A percentile compares a stretch with the other conserved stretches of the same genome.
Evolutionary conservation across 768 basidiomycete species (phyloP).

Genomic region (Rhodotorula babjevae): DNA sequence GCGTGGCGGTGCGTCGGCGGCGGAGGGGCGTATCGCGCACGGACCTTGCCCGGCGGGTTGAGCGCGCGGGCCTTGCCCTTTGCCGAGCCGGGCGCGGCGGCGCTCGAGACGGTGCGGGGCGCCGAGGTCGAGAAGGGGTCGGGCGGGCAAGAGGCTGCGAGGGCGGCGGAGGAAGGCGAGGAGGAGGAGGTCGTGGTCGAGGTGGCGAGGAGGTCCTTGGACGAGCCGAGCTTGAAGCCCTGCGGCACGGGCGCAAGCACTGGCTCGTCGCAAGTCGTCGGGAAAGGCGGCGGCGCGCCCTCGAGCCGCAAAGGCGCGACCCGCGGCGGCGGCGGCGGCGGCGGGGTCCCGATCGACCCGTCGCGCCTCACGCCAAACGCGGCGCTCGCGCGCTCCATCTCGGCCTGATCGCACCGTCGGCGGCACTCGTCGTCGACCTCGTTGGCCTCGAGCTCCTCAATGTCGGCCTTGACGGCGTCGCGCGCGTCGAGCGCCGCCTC

Average conservation of each 20-base stretch:
- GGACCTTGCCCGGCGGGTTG: slow-evolving; percentile 6
- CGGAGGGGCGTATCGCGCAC: slow-evolving; percentile 12
- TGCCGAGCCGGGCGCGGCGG: slow-evolving; percentile 12
- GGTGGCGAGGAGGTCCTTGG: slow-evolving; percentile 12
- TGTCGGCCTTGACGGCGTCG: slow-evolving; percentile 17
- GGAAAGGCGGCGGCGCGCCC: not conserved
- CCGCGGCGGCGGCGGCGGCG: not conserved
- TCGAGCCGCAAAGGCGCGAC: not conserved
- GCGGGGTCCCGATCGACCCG: slow-evolving; percentile 1
- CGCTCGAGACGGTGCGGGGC: slow-evolving; percentile 23
- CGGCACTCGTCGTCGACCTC: slow-evolving; percentile 20
- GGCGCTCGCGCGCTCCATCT: slow-evolving; percentile 9
- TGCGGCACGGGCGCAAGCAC: too few relatives aligned
- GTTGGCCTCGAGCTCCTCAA: slow-evolving; percentile 11
- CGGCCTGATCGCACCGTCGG: not conserved
- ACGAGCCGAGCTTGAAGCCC: slow-evolving; percentile 18
- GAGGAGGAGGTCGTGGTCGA: too few relatives aligned
- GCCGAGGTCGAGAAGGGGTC: slow-evolving; percentile 32
- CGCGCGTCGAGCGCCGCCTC: slow-evolving; percentile 16
- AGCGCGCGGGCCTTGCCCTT: slow-evolving; percentile 30
- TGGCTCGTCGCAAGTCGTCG: not conserved
- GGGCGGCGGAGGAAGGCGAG: not conserved
- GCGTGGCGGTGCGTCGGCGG: slow-evolving; percentile 5
- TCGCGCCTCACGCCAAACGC: not conserved
- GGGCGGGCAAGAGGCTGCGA: not conserved